Evolutionary conservation across 257 asterid genomes (phyloP), one percentile per base, ranked within the genome.

Genomic region (Jacaranda mimosifolia): DNA sequence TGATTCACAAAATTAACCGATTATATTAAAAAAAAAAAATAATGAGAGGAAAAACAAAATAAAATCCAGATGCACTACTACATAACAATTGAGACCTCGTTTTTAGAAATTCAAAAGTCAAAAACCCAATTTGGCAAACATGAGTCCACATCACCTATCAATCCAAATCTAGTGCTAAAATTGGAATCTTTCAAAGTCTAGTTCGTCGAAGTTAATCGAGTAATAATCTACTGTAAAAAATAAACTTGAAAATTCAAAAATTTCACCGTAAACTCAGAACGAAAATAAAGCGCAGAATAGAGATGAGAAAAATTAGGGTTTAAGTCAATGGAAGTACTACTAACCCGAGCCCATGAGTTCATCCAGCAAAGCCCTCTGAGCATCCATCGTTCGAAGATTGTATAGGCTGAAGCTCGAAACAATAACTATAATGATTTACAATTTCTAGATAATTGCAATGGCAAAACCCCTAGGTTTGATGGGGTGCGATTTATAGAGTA

Each of bases 271-370:
- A 60, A 57, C 12, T n/a, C 72, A 36, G 18, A 52, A 62, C 5
- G 59, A 48, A 51, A 38, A 63, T 14, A 48, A 40, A 18, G 3
- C 60, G 36, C 21, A 18, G 17, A 66, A 79, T 77, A 40, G 57
- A 66, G 35, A 73, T 63, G 45, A 10, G 46, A 49, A 52, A 60
- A 57, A 48, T 66, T 68, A 56, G 85, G 86, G 82, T 59, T 83
- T 58, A 55, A 70, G 35, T 53, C 56, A 56, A 40, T 3, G 52
- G 55, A 40, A 77, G 58, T 7, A 48, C 53, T 36, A 64, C 81
- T 57, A 75, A 92, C 97, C 97, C 80, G 95, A 84, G 83, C 97
- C 97, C 96, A 92, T 91, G 85, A 92, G 97, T 86, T 92, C 97
- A 81, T 92, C 97, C 17, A 92, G 97, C 85, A 92, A 82, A 81